Conservation (phyloP, 352 stramenopile genomes). For the Lagenidium giganteum region DNA sequence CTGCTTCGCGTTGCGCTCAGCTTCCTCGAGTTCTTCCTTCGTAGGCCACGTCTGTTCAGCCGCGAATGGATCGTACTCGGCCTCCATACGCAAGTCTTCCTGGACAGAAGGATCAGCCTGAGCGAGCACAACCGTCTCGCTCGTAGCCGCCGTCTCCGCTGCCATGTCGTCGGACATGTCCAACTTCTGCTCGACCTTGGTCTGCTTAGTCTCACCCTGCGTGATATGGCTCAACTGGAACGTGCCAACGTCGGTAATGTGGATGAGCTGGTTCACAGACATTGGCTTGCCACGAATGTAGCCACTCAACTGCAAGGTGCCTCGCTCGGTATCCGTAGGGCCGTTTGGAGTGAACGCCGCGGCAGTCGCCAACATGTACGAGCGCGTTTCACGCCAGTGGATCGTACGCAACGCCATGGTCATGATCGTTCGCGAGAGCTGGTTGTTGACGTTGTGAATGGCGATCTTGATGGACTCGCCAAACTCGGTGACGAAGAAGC, state of each 20-base stretch:
- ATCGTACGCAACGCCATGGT: constrained; percentile 80
- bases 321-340: constrained; percentile 28
- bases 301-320: constrained; percentile 88
- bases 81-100: constrained; percentile 83
- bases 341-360: constrained; percentile 63
- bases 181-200: constrained; percentile 31
- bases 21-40: constrained; percentile 93
- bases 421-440: constrained; percentile 77
- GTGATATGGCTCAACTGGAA: constrained; percentile 86
- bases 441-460: constrained; percentile 68
- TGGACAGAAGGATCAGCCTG: constrained; percentile 55
- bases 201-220: constrained; percentile 35
- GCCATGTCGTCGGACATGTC: constrained; percentile 23
- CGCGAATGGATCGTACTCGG: constrained; percentile 91
- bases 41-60: constrained; percentile 98
- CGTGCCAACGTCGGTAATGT: constrained; percentile 95
- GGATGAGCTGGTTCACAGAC: constrained; percentile 94
- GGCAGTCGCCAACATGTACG: constrained; percentile 80
- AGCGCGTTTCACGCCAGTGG: constrained; percentile 85
- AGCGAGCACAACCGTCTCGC: constrained; percentile 46
- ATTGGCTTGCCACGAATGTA: constrained; percentile 95
- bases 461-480: constrained; percentile 76
- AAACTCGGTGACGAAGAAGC: constrained; percentile 90
- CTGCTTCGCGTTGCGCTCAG: constrained; percentile 57
- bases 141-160: constrained; percentile 8